Conservation (phyloP, 805 yeast species). For the Candida sanyiensis region DNA sequence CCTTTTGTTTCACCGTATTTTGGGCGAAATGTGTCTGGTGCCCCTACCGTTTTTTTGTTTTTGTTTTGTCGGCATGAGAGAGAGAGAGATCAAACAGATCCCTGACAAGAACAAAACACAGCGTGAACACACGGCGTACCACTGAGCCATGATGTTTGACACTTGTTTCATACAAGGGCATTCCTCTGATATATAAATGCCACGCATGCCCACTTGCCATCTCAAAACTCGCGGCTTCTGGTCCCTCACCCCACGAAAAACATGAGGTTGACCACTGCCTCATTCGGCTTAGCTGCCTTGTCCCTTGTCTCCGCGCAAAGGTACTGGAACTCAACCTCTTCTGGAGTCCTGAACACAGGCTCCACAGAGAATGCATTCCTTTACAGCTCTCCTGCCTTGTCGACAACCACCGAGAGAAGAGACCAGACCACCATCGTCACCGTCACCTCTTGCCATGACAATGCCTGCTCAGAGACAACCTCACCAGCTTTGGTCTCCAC, state of each 20-base stretch:
- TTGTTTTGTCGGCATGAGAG: not conserved
- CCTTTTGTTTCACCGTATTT: too few species aligned
- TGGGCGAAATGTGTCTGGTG: too few species aligned
- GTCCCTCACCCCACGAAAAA: too few species aligned
- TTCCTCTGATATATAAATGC: too few species aligned
- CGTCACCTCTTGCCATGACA: constrained; percentile 16
- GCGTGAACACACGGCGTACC: too few species aligned
- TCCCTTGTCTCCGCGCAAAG: not conserved
- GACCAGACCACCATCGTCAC: constrained; percentile 15
- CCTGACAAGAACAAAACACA: too few species aligned
- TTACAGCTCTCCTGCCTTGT: constrained; percentile 1
- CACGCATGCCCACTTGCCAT: too few species aligned
- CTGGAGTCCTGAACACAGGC: not conserved
- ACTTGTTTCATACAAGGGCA: too few species aligned
- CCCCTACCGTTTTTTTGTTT: not conserved
- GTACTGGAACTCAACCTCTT: constrained; percentile 1
- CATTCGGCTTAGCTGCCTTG: not conserved
- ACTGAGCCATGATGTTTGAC: too few species aligned
- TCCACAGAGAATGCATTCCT: not conserved
- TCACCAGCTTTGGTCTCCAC: constrained; percentile 24
- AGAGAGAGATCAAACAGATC: not conserved
- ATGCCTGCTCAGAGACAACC: constrained; percentile 20
- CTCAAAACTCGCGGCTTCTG: too few species aligned
- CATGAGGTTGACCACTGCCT: not conserved
- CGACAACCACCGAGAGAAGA: not conserved